Percentiles rank a stretch among this genome's conserved stretches.
Conservation (phyloP, 148 eudicot species). For the Selenicereus undatus region DNA sequence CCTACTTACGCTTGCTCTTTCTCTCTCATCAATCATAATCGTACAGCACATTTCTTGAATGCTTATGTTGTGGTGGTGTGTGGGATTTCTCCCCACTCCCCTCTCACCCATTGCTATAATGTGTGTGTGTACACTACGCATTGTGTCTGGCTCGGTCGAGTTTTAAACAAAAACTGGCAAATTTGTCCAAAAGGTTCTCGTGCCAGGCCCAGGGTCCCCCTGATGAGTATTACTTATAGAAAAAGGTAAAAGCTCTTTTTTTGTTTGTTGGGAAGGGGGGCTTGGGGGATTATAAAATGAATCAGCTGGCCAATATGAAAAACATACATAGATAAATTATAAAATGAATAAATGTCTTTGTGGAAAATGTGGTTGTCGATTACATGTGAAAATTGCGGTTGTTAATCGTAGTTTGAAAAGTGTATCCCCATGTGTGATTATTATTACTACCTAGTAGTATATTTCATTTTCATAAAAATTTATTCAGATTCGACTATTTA, state of each 20-base stretch:
- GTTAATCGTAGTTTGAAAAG: not conserved
- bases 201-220: not conserved
- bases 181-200: not conserved
- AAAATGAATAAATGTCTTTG: not conserved
- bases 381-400: not conserved
- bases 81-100: not conserved
- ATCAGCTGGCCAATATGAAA: too few species aligned
- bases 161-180: not conserved
- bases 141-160: not conserved
- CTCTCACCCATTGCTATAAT: not conserved
- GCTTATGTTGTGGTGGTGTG: not conserved
- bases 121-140: not conserved
- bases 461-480: too few species aligned
- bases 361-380: not conserved
- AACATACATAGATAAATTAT: too few species aligned
- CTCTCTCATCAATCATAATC: constrained; percentile 3
- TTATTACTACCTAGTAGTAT: too few species aligned
- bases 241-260: too few species aligned
- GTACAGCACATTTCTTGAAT: constrained; percentile 6
- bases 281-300: too few species aligned
- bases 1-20: not conserved
- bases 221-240: not conserved
- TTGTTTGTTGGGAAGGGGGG: too few species aligned
- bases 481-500: too few species aligned
- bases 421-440: not conserved